Evolutionary conservation across 2,329 filamentous ascomycete species (phyloP), one percentile per base, ranked within the genome.

Genomic region (Fusarium torreyae): DNA sequence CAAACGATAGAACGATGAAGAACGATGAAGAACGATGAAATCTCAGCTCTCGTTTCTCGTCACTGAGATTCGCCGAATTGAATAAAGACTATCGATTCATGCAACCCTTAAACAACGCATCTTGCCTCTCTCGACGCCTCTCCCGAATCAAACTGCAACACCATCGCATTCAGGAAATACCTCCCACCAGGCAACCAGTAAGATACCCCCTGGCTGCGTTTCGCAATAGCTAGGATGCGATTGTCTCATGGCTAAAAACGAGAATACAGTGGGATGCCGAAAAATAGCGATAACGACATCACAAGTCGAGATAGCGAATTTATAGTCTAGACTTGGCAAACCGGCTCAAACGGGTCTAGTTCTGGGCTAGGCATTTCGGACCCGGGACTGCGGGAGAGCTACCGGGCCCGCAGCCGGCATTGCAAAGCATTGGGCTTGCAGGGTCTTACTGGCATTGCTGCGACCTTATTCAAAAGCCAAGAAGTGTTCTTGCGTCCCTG

Each of bases 211-310:
- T 20, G 14, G 39, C 42, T 1, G 7, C 6, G 39, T 48, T 63
- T 68, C 65, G 65, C 57, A 49, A 68, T 67, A 36, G 22, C 65
- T 51, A 34, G 65, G 65, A 67, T 68, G 17, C 3, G 43, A 68
- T 68, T 60, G 55, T 50, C 26, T 57, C 63, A 68, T 68, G 33
- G 24, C 22, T 22, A 15, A 17, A 45, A 24, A 3, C 18, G 33
- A 39, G 42, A 26, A 5, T 17, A 20, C n/a, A 51, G 52, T 48
- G 51, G 57, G 52, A 58, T 53, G 15, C 39, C 49, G 1, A 36
- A 33, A 48, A 55, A n/a, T 38, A 7, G 20, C 20, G 56, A 68
- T 68, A 68, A 68, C 65, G 63, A 67, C 65, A 68, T 68, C 39
- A 24, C 2, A 6, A 43, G 42, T 50, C 57, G 9, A 39, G 57